Percentiles rank a stretch among this genome's conserved stretches.
These are phyloP conservation scores for Corchorus olitorius DNA, from an alignment of 345 rosid genomes.

Conservation along the genomic window DNA sequence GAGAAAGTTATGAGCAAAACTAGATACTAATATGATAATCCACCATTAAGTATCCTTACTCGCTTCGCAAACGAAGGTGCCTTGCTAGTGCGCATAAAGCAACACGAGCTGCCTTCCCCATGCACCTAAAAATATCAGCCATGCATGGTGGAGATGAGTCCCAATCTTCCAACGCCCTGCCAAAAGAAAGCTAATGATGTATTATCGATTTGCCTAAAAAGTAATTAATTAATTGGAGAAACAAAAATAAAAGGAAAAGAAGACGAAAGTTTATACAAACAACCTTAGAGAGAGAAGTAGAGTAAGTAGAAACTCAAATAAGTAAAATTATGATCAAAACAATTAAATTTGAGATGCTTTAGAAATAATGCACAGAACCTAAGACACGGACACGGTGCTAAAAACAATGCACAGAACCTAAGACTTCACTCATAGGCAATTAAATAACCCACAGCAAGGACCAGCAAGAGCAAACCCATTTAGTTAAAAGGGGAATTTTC, in stretches of 20 bases:
- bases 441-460: background rate
- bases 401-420: background rate
- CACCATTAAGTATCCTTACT: conserved; percentile 61
- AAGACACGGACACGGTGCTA: background rate
- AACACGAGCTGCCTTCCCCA: conserved; percentile 97
- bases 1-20: conserved; percentile 2
- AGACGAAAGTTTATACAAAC: background rate
- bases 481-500: too few species aligned
- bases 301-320: too few species aligned
- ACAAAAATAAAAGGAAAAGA: background rate
- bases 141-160: conserved; percentile 96
- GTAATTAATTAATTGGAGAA: background rate
- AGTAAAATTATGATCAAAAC: background rate
- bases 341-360: background rate
- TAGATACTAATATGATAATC: conserved; percentile 23
- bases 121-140: conserved; percentile 84
- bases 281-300: background rate
- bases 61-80: conserved; percentile 94
- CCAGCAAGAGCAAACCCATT: background rate
- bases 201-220: conserved; percentile 15
- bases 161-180: conserved; percentile 83
- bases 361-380: too few species aligned
- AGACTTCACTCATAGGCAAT: background rate
- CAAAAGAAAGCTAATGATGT: conserved; percentile 17
- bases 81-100: conserved; percentile 83